Base-by-base conservation (phyloP, 2,329 filamentous ascomycete genomes). In the Alternaria burnsii region DNA sequence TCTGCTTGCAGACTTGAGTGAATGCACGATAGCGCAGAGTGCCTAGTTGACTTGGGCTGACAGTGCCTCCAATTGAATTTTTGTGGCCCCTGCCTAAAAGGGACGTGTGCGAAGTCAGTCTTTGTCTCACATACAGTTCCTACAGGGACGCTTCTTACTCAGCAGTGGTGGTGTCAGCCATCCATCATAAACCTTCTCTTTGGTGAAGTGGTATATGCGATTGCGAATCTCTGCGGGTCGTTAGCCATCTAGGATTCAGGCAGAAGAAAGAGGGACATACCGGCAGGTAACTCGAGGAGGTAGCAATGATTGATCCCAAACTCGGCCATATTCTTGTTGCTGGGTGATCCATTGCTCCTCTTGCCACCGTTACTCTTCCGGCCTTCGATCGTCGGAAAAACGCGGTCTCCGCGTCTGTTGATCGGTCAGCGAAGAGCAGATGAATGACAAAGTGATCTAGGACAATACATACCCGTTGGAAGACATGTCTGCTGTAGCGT, bases 121-220 rank as follows among this genome's bases (percentile, higher is more conserved):
- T 24, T 24, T 24, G 24, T 24, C 24, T 24, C 24, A 24, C 24
- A 24, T 24, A 24, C 6, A 7, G 24, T 24, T 24, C 24, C 6
- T 24, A 24, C 24, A 24, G 24, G 24, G 24, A 24, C 24, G 7
- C 24, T 24, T 24, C 24, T 24, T 24, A 24, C 24, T 24, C 32
- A 34, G 32, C 11, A 34, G 14, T 16, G 32, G 32, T 16, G 32
- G 32, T 16, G 32, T 7, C 36, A 38, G 16, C 3, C 36, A 38
- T 7, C 9, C 10, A 11, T 46, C 43, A 32, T 32, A 22, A 1
- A 47, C 11, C 28, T 8, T 12, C 14, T 32, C 44, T 14, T 32
- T 16, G n/a, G 44, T 26, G 44, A 14, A 47, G 44, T 47, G 26
- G 44, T 47, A 47, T 47, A 47, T 47, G 9, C 44, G 44, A 47